Percentiles rank a stretch among this genome's conserved stretches.
Evolutionary conservation across 768 basidiomycete species (phyloP).

Genomic region (Mycena amicta): DNA sequence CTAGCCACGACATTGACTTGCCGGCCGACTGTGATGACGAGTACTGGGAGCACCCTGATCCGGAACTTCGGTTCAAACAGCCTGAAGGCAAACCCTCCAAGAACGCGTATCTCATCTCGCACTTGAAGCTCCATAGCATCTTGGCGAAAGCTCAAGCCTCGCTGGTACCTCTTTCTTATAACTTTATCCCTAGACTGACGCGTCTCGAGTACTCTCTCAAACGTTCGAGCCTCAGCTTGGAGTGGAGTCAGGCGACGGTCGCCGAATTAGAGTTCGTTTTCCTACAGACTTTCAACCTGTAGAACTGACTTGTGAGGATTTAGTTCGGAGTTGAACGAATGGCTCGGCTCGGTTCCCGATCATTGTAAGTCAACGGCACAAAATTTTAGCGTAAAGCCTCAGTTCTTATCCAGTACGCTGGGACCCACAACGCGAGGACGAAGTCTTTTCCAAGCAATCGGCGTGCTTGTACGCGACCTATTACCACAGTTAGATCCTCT

Average conservation of each 20-base stretch:
- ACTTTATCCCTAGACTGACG: not conserved
- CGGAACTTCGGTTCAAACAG: constrained; percentile 61
- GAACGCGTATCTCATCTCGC: constrained; percentile 56
- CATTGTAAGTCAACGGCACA: constrained; percentile 37
- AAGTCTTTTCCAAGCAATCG: not conserved
- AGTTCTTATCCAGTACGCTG: constrained; percentile 43
- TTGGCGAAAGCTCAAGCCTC: constrained; percentile 58
- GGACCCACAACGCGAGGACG: not conserved
- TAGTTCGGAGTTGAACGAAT: constrained; percentile 67
- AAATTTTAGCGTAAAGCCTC: constrained; percentile 43
- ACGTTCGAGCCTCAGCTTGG: constrained; percentile 53
- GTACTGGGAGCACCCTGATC: constrained; percentile 67
- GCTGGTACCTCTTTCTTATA: constrained; percentile 42
- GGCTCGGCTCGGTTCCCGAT: constrained; percentile 70
- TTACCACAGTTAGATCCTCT: not conserved
- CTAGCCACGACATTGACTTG: constrained; percentile 70
- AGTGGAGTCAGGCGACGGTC: constrained; percentile 67
- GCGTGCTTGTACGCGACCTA: constrained; percentile 1
- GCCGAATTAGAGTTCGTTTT: constrained; percentile 57
- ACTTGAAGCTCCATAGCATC: constrained; percentile 60
- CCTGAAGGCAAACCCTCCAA: constrained; percentile 57
- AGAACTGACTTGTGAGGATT: not conserved
- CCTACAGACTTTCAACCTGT: not conserved
- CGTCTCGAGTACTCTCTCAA: constrained; percentile 70
- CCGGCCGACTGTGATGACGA: constrained; percentile 65